Base-by-base conservation (phyloP, 495 filamentous ascomycete species). In the Lophiostoma macrostomum region DNA sequence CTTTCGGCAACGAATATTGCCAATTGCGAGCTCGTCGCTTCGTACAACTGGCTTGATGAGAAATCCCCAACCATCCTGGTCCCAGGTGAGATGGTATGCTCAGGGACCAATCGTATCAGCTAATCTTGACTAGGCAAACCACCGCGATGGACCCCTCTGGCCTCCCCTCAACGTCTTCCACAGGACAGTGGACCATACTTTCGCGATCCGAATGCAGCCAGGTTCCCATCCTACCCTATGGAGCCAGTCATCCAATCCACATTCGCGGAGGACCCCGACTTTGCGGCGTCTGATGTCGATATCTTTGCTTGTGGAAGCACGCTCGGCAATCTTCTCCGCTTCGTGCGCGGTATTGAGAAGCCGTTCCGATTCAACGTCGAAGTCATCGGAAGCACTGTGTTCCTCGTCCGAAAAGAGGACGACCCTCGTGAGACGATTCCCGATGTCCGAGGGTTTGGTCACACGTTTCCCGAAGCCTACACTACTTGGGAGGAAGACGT, bases 291-390 rank as follows among this genome's bases (percentile, higher is more conserved):
- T 5, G 44, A 56, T 8, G 46, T 86, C n/a, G 81, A 87, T 50
- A 64, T 88, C 19, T 66, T 87, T 24, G 80, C 70, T 0, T 88
- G 85, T 51, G 67, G 71, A 3, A 86, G 79, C 58, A 84, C 82
- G 0, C 22, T 88, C 18, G 80, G 80, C 3, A 79, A 75, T 53
- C 64, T 80, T 0, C 63, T 81, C 3, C 73, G 80, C 13, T 81
- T 84, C 58, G 71, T 71, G n/a, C 66, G 74, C 24, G 60, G 69
- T 1, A 43, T 69, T 10, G 65, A 75, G 35, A 70, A 76, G 38
- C 13, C 71, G 0, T 88, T 85, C 60, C 72, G 83, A 3, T 78
- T 86, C 46, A 62, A 78, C 18, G 72, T 84, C 22, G 80, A 87
- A 34, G 72, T 73, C 4, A 57, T 86, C 30, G 80, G 78, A 8